These are phyloP conservation scores for Eucalyptus pumila DNA, from an alignment of 345 rosid genomes.

Conservation along the genomic window DNA sequence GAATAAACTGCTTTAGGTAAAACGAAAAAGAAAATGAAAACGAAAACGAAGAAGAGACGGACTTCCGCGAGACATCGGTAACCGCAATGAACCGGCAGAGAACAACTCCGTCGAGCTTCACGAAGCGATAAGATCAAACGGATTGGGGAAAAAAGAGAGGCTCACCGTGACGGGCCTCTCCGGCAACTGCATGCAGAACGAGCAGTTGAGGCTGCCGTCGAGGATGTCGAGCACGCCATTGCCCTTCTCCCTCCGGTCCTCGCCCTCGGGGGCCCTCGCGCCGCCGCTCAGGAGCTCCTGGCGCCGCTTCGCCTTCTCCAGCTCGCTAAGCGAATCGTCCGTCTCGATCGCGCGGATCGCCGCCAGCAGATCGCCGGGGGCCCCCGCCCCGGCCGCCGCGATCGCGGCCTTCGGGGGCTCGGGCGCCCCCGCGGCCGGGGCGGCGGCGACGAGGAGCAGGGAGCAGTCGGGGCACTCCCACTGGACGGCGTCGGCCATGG, in stretches of 20 bases:
- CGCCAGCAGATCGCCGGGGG: constrained; percentile 29
- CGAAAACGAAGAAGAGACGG: background rate
- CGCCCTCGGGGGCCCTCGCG: background rate
- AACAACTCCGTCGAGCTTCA: background rate
- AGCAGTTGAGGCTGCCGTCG: constrained; percentile 26
- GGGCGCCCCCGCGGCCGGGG: background rate
- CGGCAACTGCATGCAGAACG: constrained; percentile 45
- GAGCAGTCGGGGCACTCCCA: constrained; percentile 79
- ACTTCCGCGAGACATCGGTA: background rate
- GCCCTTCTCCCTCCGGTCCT: background rate
- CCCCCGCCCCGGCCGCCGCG: constrained; percentile 5
- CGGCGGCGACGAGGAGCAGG: background rate
- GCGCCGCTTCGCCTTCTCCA: constrained; percentile 41
- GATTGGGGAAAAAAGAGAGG: background rate
- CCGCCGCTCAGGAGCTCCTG: constrained; percentile 43
- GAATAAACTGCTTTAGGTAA: background rate
- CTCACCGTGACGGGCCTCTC: constrained; percentile 75
- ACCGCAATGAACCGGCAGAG: background rate
- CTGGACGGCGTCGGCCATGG: constrained; percentile 23
- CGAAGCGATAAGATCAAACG: background rate
- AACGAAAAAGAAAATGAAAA: background rate
- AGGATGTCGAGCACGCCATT: constrained; percentile 18
- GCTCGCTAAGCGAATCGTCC: constrained; percentile 25
- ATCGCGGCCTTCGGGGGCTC: background rate
- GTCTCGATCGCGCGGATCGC: constrained; percentile 41